Conservation (phyloP, 2,329 filamentous ascomycete genomes). For the Fusarium hostae region DNA sequence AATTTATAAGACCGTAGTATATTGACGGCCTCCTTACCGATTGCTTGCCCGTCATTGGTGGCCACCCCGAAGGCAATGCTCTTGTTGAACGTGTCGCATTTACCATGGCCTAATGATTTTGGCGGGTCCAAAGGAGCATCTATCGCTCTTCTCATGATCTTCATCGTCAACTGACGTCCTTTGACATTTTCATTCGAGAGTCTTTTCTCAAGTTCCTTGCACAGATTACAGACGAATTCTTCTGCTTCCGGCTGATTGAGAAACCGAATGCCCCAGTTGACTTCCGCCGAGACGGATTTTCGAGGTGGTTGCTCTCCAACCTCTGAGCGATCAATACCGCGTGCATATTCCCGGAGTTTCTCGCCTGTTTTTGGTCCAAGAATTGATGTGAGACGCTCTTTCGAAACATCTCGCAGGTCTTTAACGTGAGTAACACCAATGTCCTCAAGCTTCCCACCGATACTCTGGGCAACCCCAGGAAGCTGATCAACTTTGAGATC, state of each 20-base stretch:
- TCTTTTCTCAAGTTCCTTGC: conserved; percentile 83
- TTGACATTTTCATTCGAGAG: conserved; percentile 86
- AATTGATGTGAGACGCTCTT: conserved; percentile 76
- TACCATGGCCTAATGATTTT: conserved; percentile 94
- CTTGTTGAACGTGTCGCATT: conserved; percentile 95
- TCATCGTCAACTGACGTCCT: conserved; percentile 89
- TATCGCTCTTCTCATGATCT: conserved; percentile 88
- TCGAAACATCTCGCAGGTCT: conserved; percentile 81
- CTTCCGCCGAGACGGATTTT: conserved; percentile 96
- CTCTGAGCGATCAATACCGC: conserved; percentile 86
- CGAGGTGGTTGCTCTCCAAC: conserved; percentile 86
- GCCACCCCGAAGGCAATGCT: conserved; percentile 84
- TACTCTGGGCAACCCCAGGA: conserved; percentile 92
- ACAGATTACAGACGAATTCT: conserved; percentile 87
- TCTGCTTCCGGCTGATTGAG: conserved; percentile 92
- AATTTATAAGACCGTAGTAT: conserved; percentile 85
- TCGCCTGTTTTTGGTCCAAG: conserved; percentile 94
- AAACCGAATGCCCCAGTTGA: conserved; percentile 98
- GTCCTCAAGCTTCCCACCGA: conserved; percentile 87
- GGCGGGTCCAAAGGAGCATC: conserved; percentile 91
- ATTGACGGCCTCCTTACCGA: conserved; percentile 86
- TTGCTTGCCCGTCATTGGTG: conserved; percentile 76
- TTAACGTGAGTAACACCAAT: conserved; percentile 84
- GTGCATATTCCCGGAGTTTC: conserved; percentile 88
- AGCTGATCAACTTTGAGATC: conserved; percentile 82